Conservation (phyloP, 495 filamentous ascomycete genomes). For the Aspergillus panamensis region DNA sequence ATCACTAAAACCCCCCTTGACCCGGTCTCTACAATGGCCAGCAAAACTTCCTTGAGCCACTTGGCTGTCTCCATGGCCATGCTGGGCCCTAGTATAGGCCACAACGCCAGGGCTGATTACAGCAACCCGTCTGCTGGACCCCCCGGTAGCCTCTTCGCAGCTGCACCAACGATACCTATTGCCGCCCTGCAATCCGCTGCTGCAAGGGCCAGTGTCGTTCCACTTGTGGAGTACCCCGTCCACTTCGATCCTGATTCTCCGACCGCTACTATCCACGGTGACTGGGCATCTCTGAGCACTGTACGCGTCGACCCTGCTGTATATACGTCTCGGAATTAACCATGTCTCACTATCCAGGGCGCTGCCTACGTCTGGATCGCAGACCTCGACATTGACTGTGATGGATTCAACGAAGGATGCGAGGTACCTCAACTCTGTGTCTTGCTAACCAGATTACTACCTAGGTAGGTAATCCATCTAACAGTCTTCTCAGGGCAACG, state of each 20-base stretch:
- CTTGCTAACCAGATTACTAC: neutral
- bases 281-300: constrained; percentile 27
- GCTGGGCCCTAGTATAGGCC: constrained; percentile 12
- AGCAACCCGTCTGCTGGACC: constrained; percentile 29
- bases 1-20: neutral
- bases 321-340: neutral
- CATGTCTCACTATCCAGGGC: constrained; percentile 19
- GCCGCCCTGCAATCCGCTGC: constrained; percentile 30
- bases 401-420: constrained; percentile 31
- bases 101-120: constrained; percentile 24
- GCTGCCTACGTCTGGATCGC: constrained; percentile 33
- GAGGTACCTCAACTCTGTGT: constrained; percentile 14
- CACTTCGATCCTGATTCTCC: constrained; percentile 13
- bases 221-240: constrained; percentile 27
- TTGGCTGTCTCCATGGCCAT: constrained; percentile 11
- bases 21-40: neutral
- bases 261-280: constrained; percentile 30
- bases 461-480: too few relatives aligned
- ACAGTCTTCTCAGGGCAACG: constrained; percentile 25
- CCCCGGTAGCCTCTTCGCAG: constrained; percentile 30
- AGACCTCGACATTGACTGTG: constrained; percentile 37
- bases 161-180: constrained; percentile 27
- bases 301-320: constrained; percentile 12
- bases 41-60: neutral
- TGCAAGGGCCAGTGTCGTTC: constrained; percentile 23